Evolutionary conservation across 805 yeast genomes (phyloP).

Genomic region (Saccharomycopsis babjevae): DNA sequence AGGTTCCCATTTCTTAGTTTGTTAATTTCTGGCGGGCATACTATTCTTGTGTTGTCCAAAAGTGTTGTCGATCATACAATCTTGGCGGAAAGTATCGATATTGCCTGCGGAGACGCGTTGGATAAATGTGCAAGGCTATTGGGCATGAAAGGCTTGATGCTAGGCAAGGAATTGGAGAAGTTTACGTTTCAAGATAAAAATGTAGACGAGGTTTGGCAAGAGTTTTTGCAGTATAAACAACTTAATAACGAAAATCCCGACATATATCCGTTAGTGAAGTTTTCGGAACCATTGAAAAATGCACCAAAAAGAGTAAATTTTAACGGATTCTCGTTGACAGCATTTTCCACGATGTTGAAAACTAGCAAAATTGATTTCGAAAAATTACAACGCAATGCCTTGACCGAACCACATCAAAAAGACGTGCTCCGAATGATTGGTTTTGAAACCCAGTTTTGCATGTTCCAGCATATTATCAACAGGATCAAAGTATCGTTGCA

Average conservation of each 20-base stretch:
- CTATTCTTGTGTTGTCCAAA: slow-evolving; percentile 66
- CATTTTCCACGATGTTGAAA: slow-evolving; percentile 53
- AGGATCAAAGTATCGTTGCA: slow-evolving; percentile 46
- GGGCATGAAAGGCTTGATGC: slow-evolving; percentile 67
- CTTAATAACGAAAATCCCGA: background rate
- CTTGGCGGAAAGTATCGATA: slow-evolving; percentile 66
- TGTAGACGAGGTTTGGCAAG: slow-evolving; percentile 20
- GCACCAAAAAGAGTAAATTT: slow-evolving; percentile 35
- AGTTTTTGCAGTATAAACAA: background rate
- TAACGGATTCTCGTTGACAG: slow-evolving; percentile 64
- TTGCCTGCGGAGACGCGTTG: slow-evolving; percentile 87
- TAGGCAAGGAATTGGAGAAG: slow-evolving; percentile 72
- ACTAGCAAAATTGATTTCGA: slow-evolving; percentile 22
- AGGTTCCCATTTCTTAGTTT: slow-evolving; percentile 63
- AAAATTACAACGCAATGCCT: slow-evolving; percentile 18
- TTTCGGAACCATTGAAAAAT: slow-evolving; percentile 46
- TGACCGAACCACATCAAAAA: background rate
- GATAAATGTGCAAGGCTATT: slow-evolving; percentile 87
- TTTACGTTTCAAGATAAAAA: slow-evolving; percentile 30
- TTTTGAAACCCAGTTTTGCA: slow-evolving; percentile 47
- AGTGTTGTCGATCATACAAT: slow-evolving; percentile 59
- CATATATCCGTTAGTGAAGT: slow-evolving; percentile 3
- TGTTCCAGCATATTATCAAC: slow-evolving; percentile 64
- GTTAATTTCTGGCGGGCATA: slow-evolving; percentile 89
- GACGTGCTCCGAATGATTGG: slow-evolving; percentile 32